Evolutionary conservation across 352 stramenopile genomes (phyloP).

Genomic region (Phytophthora cryptogea): DNA sequence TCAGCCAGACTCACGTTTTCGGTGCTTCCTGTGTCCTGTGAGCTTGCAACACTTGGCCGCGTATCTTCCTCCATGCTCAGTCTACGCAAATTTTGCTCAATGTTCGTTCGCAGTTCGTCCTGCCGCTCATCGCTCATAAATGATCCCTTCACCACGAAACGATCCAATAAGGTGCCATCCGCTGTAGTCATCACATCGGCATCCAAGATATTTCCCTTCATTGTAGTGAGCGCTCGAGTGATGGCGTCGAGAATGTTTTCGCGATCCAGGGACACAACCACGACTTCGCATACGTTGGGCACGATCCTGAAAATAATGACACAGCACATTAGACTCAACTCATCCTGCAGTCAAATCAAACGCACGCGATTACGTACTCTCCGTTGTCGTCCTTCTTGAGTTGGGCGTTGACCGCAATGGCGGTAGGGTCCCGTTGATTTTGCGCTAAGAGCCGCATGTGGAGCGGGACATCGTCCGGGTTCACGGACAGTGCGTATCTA

Average conservation of each 20-base stretch:
- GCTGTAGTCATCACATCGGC: constrained; percentile 87
- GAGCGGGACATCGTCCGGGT: constrained; percentile 86
- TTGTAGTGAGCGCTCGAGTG: constrained; percentile 72
- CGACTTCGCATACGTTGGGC: constrained; percentile 79
- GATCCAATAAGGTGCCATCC: constrained; percentile 79
- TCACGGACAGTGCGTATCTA: constrained; percentile 83
- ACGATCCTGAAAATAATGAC: constrained; percentile 53
- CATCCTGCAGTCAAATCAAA: neutral
- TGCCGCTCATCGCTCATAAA: constrained; percentile 87
- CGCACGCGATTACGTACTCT: constrained; percentile 50
- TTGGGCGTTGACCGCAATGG: constrained; percentile 83
- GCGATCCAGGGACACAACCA: constrained; percentile 77
- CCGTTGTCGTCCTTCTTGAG: constrained; percentile 88
- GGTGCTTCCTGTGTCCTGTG: constrained; percentile 17
- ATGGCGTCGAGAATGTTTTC: constrained; percentile 86
- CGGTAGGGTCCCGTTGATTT: constrained; percentile 79
- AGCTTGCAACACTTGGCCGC: constrained; percentile 18
- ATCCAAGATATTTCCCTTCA: constrained; percentile 89
- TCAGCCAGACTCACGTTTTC: constrained; percentile 58
- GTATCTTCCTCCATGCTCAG: constrained; percentile 60
- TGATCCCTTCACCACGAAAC: constrained; percentile 80
- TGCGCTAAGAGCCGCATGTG: constrained; percentile 86
- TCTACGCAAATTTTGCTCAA: constrained; percentile 76
- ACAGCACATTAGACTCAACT: constrained; percentile 4
- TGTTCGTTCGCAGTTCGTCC: constrained; percentile 63